These are phyloP conservation scores for Scutellaria barbata DNA, from an alignment of 257 asterid species.

Conservation along the genomic window DNA sequence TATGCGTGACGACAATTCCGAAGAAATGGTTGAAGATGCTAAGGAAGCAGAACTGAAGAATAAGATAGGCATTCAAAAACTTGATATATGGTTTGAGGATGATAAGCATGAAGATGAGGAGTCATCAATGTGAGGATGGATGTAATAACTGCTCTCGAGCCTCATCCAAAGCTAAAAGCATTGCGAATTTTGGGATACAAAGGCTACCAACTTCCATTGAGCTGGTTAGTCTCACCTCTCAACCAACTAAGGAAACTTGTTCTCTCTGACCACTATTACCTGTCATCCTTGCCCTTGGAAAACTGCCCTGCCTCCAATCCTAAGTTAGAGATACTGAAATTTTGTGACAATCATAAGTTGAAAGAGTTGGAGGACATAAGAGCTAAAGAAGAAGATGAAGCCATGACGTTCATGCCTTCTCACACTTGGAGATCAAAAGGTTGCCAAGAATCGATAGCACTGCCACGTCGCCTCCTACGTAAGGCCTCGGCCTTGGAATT, in stretches of 20 bases:
- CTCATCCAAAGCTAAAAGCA: too few relatives aligned
- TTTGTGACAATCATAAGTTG: conserved; percentile 27
- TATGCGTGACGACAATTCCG: too few relatives aligned
- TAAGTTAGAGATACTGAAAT: conserved; percentile 27
- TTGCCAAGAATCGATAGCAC: background rate
- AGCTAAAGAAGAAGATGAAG: background rate
- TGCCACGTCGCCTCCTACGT: conserved; percentile 20
- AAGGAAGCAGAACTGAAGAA: too few relatives aligned
- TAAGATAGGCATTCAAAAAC: background rate
- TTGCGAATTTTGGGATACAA: background rate
- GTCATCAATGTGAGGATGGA: too few relatives aligned
- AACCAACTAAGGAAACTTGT: too few relatives aligned
- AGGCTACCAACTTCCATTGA: background rate
- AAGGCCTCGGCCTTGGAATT: background rate
- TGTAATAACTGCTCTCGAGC: too few relatives aligned
- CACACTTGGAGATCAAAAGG: background rate
- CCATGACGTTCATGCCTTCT: conserved; percentile 24
- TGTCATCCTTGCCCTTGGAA: too few relatives aligned
- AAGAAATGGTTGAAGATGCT: too few relatives aligned
- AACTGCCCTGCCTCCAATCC: background rate
- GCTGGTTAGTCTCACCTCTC: too few relatives aligned
- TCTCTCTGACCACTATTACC: too few relatives aligned
- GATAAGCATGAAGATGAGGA: too few relatives aligned
- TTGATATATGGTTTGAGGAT: background rate
- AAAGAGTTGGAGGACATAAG: conserved; percentile 35